Conservation (phyloP, 768 basidiomycete genomes). For the Boletus edulis region DNA sequence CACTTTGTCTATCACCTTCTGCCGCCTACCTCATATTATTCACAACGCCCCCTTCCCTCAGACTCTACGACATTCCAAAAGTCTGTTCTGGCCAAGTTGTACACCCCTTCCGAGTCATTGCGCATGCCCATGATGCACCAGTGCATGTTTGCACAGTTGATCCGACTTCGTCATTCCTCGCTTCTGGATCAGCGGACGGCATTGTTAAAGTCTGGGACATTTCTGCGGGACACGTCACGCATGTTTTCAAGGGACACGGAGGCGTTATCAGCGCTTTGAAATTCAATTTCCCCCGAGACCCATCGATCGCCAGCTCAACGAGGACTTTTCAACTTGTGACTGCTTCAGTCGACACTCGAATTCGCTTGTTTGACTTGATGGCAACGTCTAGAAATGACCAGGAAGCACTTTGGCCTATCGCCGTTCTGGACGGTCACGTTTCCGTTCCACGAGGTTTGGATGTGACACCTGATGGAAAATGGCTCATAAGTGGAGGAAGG, state of each 20-base stretch:
- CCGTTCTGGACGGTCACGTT: slow-evolving; percentile 91
- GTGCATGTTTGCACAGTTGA: slow-evolving; percentile 86
- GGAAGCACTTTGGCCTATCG: slow-evolving; percentile 61
- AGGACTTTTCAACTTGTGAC: slow-evolving; percentile 80
- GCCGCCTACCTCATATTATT: slow-evolving; percentile 75
- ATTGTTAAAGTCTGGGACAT: slow-evolving; percentile 98
- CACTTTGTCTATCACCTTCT: slow-evolving; percentile 79
- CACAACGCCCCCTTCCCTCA: slow-evolving; percentile 76
- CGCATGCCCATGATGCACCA: slow-evolving; percentile 90
- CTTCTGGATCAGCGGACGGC: slow-evolving; percentile 95
- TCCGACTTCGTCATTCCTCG: slow-evolving; percentile 86
- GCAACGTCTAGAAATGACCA: slow-evolving; percentile 56
- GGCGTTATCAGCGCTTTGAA: slow-evolving; percentile 92
- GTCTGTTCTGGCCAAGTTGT: slow-evolving; percentile 47
- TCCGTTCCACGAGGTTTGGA: slow-evolving; percentile 92
- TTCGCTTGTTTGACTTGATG: slow-evolving; percentile 89
- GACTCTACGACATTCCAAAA: slow-evolving; percentile 77
- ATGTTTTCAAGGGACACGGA: slow-evolving; percentile 94
- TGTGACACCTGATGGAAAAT: slow-evolving; percentile 80
- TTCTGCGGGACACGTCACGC: slow-evolving; percentile 82
- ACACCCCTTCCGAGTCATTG: slow-evolving; percentile 69
- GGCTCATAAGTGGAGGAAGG: slow-evolving; percentile 87
- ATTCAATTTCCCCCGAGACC: slow-evolving; percentile 76
- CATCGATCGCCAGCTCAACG: slow-evolving; percentile 43
- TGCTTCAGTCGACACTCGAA: slow-evolving; percentile 87